Evolutionary conservation across 1,284 basidiomycete genomes (phyloP).

Genomic region (Cryptococcus sp.): DNA sequence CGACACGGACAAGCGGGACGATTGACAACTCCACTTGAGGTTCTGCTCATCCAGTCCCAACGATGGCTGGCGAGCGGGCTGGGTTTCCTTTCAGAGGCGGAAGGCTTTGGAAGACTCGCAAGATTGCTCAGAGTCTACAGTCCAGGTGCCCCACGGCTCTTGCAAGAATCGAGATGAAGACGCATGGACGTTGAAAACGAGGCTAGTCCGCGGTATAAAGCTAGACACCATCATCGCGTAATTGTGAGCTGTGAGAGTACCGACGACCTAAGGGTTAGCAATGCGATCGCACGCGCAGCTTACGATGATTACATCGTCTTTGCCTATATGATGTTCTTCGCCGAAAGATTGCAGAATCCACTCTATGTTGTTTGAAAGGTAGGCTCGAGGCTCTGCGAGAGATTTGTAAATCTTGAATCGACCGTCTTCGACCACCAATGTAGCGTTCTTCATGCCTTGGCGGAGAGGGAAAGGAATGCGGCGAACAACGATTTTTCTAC

Average conservation of each 20-base stretch:
- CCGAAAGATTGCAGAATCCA: constrained; percentile 63
- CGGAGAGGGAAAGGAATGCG: constrained; percentile 64
- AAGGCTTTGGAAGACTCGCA: constrained; percentile 6
- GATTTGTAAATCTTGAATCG: constrained; percentile 67
- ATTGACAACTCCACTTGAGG: constrained; percentile 32
- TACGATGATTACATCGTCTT: constrained; percentile 71
- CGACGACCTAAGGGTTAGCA: constrained; percentile 61
- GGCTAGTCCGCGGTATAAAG: constrained; percentile 24
- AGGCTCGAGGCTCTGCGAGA: constrained; percentile 64
- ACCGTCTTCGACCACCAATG: constrained; percentile 67
- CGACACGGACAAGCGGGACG: constrained; percentile 17
- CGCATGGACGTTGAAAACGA: constrained; percentile 65
- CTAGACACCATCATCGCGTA: constrained; percentile 52
- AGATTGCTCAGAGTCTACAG: constrained; percentile 57
- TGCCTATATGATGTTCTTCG: constrained; percentile 60
- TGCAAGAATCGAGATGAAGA: constrained; percentile 55
- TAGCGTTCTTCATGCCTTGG: constrained; percentile 65
- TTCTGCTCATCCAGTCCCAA: constrained; percentile 20
- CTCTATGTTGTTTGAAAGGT: constrained; percentile 71
- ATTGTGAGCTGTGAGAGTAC: constrained; percentile 66
- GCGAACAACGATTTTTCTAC: constrained; percentile 59
- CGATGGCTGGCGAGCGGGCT: background rate
- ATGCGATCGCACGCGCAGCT: constrained; percentile 29
- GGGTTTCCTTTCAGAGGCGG: too few relatives aligned
- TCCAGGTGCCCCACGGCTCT: constrained; percentile 69